These are phyloP conservation scores for Hygrophoropsis aurantiaca DNA, from an alignment of 768 basidiomycete species.

Conservation along the genomic window DNA sequence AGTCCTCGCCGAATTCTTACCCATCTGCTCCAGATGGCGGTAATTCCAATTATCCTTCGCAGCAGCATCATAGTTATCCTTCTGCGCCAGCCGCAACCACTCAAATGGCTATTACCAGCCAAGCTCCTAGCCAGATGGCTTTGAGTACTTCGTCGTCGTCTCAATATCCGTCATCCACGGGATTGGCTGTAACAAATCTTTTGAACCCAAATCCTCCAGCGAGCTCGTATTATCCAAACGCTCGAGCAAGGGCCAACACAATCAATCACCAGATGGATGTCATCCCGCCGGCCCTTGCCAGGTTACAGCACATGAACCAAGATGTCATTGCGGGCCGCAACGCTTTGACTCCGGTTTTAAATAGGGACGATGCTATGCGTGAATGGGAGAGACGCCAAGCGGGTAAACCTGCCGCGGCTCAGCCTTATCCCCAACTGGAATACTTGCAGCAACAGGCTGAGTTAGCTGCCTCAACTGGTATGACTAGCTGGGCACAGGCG, in stretches of 20 bases:
- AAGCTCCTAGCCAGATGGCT: constrained; percentile 47
- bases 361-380: constrained; percentile 90
- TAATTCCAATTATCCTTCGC: constrained; percentile 13
- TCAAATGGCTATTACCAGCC: constrained; percentile 47
- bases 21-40: constrained; percentile 27
- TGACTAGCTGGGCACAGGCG: constrained; percentile 51
- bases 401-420: constrained; percentile 66
- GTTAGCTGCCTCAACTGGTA: constrained; percentile 63
- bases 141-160: constrained; percentile 7
- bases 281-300: constrained; percentile 91
- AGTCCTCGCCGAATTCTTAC: constrained; percentile 27
- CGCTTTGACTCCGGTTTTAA: constrained; percentile 89
- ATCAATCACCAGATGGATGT: constrained; percentile 86
- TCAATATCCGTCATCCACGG: constrained; percentile 14
- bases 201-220: constrained; percentile 55
- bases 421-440: constrained; percentile 88
- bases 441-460: constrained; percentile 93
- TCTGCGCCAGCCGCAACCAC: constrained; percentile 30
- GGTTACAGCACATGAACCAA: constrained; percentile 86
- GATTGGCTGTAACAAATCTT: constrained; percentile 11
- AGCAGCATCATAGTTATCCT: constrained; percentile 23
- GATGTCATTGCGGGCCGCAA: constrained; percentile 77
- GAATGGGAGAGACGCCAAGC: constrained; percentile 94
- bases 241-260: constrained; percentile 85
- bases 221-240: constrained; percentile 61